Base-by-base conservation (phyloP, 371 early-diverging fungal genomes). In the Lichtheimia corymbifera region DNA sequence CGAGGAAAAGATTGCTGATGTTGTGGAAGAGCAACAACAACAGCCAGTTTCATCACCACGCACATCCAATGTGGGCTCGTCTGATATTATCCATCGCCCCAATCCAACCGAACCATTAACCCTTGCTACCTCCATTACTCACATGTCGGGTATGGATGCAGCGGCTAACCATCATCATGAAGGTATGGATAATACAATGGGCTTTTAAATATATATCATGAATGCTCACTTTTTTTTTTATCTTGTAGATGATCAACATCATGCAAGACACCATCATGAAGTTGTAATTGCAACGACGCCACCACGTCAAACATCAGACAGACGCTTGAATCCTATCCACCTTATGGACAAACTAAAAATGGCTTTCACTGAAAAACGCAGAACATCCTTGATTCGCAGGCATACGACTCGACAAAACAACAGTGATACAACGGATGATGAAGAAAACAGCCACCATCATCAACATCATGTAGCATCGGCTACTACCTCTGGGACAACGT, bases 331-430 rank as follows among this genome's bases (percentile, higher is more conserved):
- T 41, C 50, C 64, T 7, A 24, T 62, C 2, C 57, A 64, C 44
- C 50, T 68, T 35, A 63, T 77, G 70, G 77, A 70, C 24, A 77
- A 77, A 47, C 53, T 77, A n/a, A 77, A 77, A 54, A 71, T 66
- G 64, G 63, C 67, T 40, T 71, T 77, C 55, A 71, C 72, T 58
- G 77, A 77, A 53, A 77, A 77, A 49, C 64, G 73, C 22, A 77
- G 71, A 61, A 68, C 78, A 14, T 53, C 56, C 15, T 45, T 51
- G 5, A 43, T 25, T 47, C 47, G 47, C 9, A 47, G 22, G 9
- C 17, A 47, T 22, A 47, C 47, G 2, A 22, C 11, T 47, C 47
- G 22, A 47, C 47, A n/a, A 0, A n/a, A 6, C 47, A 47, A n/a
- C 47, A 22, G 5, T 22, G 18, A 47, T 11, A 47, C 22, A 13